Percentiles rank a stretch among this genome's conserved stretches.
These are phyloP conservation scores for Avena eriantha DNA, from an alignment of 176 grass and related monocot genomes.

Conservation along the genomic window DNA sequence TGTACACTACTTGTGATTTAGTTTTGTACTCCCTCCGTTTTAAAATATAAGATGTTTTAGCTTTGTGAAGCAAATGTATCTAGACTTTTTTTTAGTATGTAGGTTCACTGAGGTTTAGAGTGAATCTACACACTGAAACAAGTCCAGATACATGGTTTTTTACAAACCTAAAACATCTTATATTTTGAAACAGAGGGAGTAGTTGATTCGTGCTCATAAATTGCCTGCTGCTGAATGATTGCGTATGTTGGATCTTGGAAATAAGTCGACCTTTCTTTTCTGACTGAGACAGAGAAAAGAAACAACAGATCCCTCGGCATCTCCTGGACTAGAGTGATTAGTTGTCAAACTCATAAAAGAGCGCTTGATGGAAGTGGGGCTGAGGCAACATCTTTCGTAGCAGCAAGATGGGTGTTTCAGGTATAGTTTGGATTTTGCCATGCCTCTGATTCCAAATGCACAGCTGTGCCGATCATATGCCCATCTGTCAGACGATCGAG, in stretches of 20 bases:
- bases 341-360: too few species aligned
- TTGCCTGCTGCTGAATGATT: neutral
- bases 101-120: too few species aligned
- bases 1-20: neutral
- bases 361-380: neutral
- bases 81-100: too few species aligned
- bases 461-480: too few species aligned
- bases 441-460: too few species aligned
- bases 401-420: neutral
- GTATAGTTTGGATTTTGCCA: neutral
- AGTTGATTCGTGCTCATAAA: neutral
- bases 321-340: neutral
- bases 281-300: neutral
- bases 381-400: neutral
- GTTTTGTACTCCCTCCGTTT: neutral
- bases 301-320: neutral
- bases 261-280: neutral
- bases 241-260: neutral
- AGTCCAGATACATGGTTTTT: too few species aligned
- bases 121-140: too few species aligned
- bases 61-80: too few species aligned
- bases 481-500: too few species aligned
- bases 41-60: too few species aligned
- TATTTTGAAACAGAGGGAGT: too few species aligned
- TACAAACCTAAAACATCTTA: too few species aligned